phyloP scores from a whole-genome alignment of 495 filamentous ascomycete species.

The Podospora anserina region DNA sequence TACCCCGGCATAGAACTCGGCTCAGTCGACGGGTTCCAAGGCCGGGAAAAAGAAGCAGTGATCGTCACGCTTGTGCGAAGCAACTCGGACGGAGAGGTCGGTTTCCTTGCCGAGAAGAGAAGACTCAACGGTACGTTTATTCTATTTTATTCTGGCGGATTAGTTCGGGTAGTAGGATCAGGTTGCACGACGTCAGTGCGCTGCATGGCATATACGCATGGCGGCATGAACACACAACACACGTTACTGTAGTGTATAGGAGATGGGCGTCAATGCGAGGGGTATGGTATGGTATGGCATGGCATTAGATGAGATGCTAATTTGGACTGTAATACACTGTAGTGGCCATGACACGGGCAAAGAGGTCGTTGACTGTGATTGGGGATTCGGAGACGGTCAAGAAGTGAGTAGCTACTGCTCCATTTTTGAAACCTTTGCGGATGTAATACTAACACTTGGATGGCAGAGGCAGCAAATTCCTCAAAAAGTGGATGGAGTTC shows the following conservation, averaged over 20 bases:
- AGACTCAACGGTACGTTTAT: constrained; percentile 74
- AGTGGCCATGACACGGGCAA: constrained; percentile 96
- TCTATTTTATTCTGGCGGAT: neutral
- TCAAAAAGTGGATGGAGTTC: constrained; percentile 85
- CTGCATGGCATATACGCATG: neutral
- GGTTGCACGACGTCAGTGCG: constrained; percentile 7
- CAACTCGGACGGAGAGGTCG: constrained; percentile 81
- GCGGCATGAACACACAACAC: neutral
- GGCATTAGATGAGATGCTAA: neutral
- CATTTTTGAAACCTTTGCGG: neutral
- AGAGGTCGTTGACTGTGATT: constrained; percentile 83
- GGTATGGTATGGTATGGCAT: neutral
- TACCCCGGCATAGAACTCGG: constrained; percentile 87
- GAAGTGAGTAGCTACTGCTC: constrained; percentile 52
- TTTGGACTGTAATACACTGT: neutral
- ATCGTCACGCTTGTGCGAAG: constrained; percentile 88
- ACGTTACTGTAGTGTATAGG: neutral
- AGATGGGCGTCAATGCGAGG: constrained; percentile 19
- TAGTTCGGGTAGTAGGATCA: neutral
- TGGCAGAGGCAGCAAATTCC: constrained; percentile 69
- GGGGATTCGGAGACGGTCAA: constrained; percentile 91
- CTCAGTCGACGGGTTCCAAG: constrained; percentile 95
- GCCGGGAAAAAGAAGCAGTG: constrained; percentile 93
- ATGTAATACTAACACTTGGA: constrained; percentile 6
- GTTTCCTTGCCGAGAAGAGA: constrained; percentile 90